Percentiles rank a stretch among this genome's conserved stretches.
These are phyloP conservation scores for Pseudocercospora pini-densiflorae DNA, from an alignment of 2,329 filamentous ascomycete genomes.

Conservation along the genomic window DNA sequence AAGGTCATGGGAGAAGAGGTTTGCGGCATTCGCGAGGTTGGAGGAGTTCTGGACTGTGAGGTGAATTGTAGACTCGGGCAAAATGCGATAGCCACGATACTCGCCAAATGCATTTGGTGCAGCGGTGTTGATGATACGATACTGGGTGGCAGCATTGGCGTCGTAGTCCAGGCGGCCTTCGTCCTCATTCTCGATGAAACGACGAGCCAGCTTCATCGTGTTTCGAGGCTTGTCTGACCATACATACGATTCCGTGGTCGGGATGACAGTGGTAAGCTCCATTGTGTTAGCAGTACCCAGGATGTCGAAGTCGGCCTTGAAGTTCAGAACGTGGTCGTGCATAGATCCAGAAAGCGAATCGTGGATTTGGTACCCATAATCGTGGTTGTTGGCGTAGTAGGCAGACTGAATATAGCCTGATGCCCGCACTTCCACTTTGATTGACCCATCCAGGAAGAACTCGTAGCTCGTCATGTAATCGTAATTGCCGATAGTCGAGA, in stretches of 20 bases:
- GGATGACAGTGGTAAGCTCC: slow-evolving; percentile 40
- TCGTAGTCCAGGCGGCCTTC: slow-evolving; percentile 54
- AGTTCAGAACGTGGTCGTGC: slow-evolving; percentile 62
- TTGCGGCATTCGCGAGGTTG: slow-evolving; percentile 36
- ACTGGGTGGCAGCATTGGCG: slow-evolving; percentile 53
- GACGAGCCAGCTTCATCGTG: slow-evolving; percentile 57
- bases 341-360: slow-evolving; percentile 55
- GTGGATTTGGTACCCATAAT: slow-evolving; percentile 58
- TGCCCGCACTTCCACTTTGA: slow-evolving; percentile 56
- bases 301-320: slow-evolving; percentile 60
- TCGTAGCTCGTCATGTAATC: slow-evolving; percentile 55
- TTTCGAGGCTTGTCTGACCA: slow-evolving; percentile 57
- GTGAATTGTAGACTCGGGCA: slow-evolving; percentile 40
- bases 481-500: slow-evolving; percentile 60
- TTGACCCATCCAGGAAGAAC: slow-evolving; percentile 57
- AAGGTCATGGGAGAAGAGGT: slow-evolving; percentile 46
- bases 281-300: slow-evolving; percentile 53
- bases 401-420: slow-evolving; percentile 60
- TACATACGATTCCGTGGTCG: slow-evolving; percentile 45
- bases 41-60: slow-evolving; percentile 36
- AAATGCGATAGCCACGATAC: slow-evolving; percentile 56
- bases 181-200: slow-evolving; percentile 43
- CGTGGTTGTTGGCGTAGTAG: slow-evolving; percentile 50
- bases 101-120: slow-evolving; percentile 57
- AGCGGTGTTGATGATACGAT: slow-evolving; percentile 58